Percentiles rank a stretch among this genome's conserved stretches.
Evolutionary conservation across 306 rosid species (phyloP).

Genomic region (Gynostemma pentaphyllum): DNA sequence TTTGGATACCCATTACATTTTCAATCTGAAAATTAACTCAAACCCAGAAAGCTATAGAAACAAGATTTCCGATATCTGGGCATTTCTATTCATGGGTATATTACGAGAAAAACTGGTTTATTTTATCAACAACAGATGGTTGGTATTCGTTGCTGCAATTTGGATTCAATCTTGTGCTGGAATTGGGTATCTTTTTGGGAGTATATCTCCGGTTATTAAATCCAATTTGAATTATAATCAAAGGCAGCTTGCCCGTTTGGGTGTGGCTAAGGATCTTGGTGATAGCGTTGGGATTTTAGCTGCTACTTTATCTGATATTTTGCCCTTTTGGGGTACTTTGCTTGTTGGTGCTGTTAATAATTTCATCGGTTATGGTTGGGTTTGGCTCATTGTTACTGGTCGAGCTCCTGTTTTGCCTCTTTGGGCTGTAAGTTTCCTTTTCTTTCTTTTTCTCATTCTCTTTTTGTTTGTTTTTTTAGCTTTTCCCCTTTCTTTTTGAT

Average conservation of each 20-base stretch:
- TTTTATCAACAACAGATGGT: slow-evolving; percentile 59
- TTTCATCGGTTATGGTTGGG: slow-evolving; percentile 71
- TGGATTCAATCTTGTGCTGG: slow-evolving; percentile 98
- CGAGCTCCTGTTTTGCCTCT: slow-evolving; percentile 44
- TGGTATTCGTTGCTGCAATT: slow-evolving; percentile 89
- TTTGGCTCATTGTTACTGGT: slow-evolving; percentile 68
- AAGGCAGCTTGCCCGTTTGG: slow-evolving; percentile 52
- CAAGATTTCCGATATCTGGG: slow-evolving; percentile 5
- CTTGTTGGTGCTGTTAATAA: slow-evolving; percentile 61
- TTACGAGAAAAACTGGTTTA: slow-evolving; percentile 31
- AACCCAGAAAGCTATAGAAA: no score
- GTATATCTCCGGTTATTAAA: slow-evolving; percentile 75
- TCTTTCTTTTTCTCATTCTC: neutral
- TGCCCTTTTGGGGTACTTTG: slow-evolving; percentile 65
- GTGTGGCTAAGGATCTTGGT: slow-evolving; percentile 89
- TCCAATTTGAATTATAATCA: slow-evolving; percentile 56
- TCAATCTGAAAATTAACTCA: no score
- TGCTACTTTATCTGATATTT: slow-evolving; percentile 55
- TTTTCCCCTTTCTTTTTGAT: neutral
- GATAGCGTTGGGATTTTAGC: slow-evolving; percentile 75
- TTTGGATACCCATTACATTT: no score
- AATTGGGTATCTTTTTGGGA: slow-evolving; percentile 73
- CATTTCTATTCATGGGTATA: slow-evolving; percentile 27
- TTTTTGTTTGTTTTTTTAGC: neutral
- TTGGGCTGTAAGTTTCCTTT: slow-evolving; percentile 62